Evolutionary conservation across 164 flowering plant species (phyloP), one percentile per base, ranked within the genome.

Genomic region (Litsea cubeba): DNA sequence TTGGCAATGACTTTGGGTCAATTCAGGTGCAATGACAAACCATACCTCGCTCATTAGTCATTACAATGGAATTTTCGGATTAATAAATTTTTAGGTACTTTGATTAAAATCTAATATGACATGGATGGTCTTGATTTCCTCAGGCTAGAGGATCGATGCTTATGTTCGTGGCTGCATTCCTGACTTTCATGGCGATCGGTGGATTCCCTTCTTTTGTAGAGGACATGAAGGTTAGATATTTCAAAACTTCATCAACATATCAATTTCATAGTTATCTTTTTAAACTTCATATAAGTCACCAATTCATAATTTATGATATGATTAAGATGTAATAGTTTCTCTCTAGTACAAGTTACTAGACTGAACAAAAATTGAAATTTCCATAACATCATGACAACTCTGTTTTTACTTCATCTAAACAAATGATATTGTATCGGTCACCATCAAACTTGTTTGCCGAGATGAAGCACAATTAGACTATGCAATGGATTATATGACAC

Each of bases 161-260:
- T 26, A 80, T 82, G 85, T 87, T 80, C 24, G 82, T 85, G 22
- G 80, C 81, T 54, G 40, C 85, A 63, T 82, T 85, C 68, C 68
- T 85, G 69, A 85, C 90, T 22, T 76, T 84, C 69, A 84, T 87
- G 90, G 75, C 87, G 17, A 83, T 85, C 35, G 88, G 90, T 10
- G 88, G 90, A 57, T 87, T 87, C 73, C 88, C 87, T 49, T 85
- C 88, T 28, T 87, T 85, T 51, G 85, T 83, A 3, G 88, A 87
- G 76, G 88, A 87, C 40, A 81, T 87, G 85, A 85, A 84, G 86
- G 90, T 84, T 12, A 30, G 63, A 24, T 74, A 64, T 11, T 25
- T 35, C 5, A 14, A 24, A 20, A 51, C 3, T 18, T 14, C 57
- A 70, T 22, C n/a, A 18, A 14, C 18, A 3, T 50, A 20, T 64